phyloP scores from a whole-genome alignment of 176 grass and related monocot species.

The Microstegium vimineum region DNA sequence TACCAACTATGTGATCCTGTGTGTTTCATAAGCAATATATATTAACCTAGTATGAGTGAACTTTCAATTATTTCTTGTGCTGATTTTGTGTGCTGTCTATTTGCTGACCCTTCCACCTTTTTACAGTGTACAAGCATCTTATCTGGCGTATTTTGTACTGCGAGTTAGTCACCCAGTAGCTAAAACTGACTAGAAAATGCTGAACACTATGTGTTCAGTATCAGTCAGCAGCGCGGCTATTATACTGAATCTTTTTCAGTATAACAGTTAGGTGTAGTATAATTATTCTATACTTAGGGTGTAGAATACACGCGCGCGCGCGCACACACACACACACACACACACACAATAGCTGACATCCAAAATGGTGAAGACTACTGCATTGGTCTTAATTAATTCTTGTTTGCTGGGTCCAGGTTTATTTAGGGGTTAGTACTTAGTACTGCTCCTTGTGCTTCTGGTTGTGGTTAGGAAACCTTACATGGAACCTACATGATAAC shows the following conservation, averaged over 20 bases:
- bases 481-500: not conserved
- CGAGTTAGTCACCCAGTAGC: too few relatives aligned
- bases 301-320: too few relatives aligned
- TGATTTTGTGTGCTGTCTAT: not conserved
- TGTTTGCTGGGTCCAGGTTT: not conserved
- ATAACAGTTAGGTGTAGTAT: too few relatives aligned
- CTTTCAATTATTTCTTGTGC: not conserved
- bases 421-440: conserved; percentile 5
- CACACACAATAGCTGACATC: not conserved
- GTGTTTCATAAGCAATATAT: conserved; percentile 8
- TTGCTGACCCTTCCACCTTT: not conserved
- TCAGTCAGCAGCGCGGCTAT: too few relatives aligned
- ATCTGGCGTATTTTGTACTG: not conserved
- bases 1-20: not conserved
- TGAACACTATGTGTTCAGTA: too few relatives aligned
- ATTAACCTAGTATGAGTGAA: not conserved
- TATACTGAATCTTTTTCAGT: too few relatives aligned
- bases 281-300: too few relatives aligned
- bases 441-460: not conserved
- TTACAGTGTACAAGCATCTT: not conserved
- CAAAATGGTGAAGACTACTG: not conserved
- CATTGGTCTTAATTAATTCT: not conserved
- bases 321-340: too few relatives aligned
- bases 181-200: too few relatives aligned
- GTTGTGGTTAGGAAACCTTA: conserved; percentile 12